Evolutionary conservation across 768 basidiomycete species (phyloP), one percentile per base, ranked within the genome.

Genomic region (Hericium erinaceus): DNA sequence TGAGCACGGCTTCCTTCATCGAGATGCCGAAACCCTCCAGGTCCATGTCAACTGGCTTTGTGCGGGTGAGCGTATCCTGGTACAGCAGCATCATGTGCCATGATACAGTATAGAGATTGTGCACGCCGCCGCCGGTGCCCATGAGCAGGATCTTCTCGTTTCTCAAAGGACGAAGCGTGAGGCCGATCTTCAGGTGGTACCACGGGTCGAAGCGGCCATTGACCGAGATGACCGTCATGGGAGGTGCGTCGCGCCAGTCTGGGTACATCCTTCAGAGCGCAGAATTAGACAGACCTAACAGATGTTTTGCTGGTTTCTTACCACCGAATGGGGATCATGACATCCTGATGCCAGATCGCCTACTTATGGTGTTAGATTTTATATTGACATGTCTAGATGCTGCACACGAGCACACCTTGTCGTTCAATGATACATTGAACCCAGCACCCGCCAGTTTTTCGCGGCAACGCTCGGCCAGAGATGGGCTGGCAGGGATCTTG

Each of bases 331-430:
- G 56, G 56, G 11, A 57, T 57, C 56, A 57, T 57, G 18, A 57
- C 56, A 38, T 57, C 56, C 22, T 57, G 56, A 38, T 57, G 56
- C 56, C 56, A 57, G 49, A 57, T 57, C 13, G 56, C 56, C 56
- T 57, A 12, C 13, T 16, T 3, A 18, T 10, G 4, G 9, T 9
- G 24, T 16, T 9, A 33, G 33, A 7, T 2, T 33, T 33, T 10
- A 9, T 10, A 33, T 53, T 39, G 12, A 12, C 13, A 2, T 16
- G 16, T 39, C 16, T 13, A 26, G 33, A 8, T 13, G 26, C 16
- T 37, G 12, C 10, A 26, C 4, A 12, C 4, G 18, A 24, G 20
- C 15, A 2, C 38, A 57, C 56, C 46, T 44, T 22, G 6, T 48
- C 46, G 15, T 57, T 57, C 44, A 57, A 39, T 18, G 48, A 33